phyloP scores from a whole-genome alignment of 345 rosid genomes.

The Trapa incisa region DNA sequence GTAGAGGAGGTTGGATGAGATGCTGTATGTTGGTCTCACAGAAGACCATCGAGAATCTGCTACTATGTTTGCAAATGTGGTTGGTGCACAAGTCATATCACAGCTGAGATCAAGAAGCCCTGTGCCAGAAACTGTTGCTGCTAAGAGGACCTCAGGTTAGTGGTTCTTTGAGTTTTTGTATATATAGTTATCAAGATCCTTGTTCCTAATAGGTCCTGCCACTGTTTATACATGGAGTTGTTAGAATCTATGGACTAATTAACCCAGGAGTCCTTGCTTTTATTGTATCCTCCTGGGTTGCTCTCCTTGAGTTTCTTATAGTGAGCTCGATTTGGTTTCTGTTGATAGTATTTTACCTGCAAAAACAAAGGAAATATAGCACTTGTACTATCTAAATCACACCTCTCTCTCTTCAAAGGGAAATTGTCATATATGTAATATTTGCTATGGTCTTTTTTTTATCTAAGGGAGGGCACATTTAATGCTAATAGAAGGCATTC shows the following conservation, averaged over 20 bases:
- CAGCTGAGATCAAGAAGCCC: constrained; percentile 34
- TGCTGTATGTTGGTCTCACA: constrained; percentile 92
- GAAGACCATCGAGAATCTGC: constrained; percentile 93
- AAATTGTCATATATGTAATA: too few species aligned
- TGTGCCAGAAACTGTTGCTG: constrained; percentile 8
- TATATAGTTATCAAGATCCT: neutral
- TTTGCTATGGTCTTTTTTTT: neutral
- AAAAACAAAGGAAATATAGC: neutral
- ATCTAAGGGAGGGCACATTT: too few species aligned
- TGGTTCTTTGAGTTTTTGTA: neutral
- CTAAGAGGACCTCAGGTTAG: constrained; percentile 29
- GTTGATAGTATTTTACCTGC: neutral
- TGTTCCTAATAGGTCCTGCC: neutral
- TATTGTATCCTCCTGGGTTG: neutral
- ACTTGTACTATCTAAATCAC: neutral
- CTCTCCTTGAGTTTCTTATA: neutral
- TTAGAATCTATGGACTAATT: neutral
- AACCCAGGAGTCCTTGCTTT: neutral
- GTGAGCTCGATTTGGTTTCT: neutral
- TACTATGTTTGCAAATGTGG: constrained; percentile 78
- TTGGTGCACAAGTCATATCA: constrained; percentile 84
- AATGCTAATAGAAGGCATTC: neutral
- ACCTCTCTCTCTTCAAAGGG: neutral
- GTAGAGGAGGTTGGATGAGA: constrained; percentile 91
- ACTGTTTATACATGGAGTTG: neutral